Evolutionary conservation across 2,329 filamentous ascomycete genomes (phyloP).

Genomic region (Penicillium expansum): DNA sequence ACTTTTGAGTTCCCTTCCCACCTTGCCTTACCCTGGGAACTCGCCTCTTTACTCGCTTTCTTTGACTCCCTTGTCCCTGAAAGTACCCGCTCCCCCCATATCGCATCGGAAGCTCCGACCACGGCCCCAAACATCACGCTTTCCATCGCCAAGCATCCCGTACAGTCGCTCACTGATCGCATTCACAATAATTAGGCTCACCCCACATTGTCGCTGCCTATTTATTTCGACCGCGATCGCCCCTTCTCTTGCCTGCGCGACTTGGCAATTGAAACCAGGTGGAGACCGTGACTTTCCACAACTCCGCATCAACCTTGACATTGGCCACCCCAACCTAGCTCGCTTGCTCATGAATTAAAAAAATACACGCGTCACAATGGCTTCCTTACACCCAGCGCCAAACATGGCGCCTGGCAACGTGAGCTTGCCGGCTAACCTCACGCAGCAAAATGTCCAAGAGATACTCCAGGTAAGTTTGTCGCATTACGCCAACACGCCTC

Average conservation of each 20-base stretch:
- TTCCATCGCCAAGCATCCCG: conserved; percentile 35
- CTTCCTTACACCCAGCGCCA: conserved; percentile 72
- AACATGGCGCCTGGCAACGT: conserved; percentile 65
- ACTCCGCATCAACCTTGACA: conserved; percentile 22
- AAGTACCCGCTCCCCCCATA: conserved; percentile 23
- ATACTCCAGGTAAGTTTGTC: conserved; percentile 52
- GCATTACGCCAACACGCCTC: not conserved
- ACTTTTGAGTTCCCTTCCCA: conserved; percentile 21
- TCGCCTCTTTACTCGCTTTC: conserved; percentile 21
- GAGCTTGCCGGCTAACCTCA: conserved; percentile 65
- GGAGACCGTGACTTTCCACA: conserved; percentile 22
- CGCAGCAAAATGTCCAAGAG: conserved; percentile 74
- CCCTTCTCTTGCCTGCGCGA: conserved; percentile 27
- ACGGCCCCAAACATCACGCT: conserved; percentile 33
- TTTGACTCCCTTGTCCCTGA: conserved; percentile 17
- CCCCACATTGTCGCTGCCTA: conserved; percentile 21
- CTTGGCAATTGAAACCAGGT: conserved; percentile 18
- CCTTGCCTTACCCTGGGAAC: conserved; percentile 23
- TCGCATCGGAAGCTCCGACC: conserved; percentile 27
- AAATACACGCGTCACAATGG: conserved; percentile 57
- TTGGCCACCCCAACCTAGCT: conserved; percentile 16
- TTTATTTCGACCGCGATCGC: conserved; percentile 3
- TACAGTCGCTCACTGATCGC: conserved; percentile 26
- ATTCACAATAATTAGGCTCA: conserved; percentile 25
- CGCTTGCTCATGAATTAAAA: conserved; percentile 33